phyloP scores from a whole-genome alignment of 441 rosid genomes.

The Jatropha podagrica region DNA sequence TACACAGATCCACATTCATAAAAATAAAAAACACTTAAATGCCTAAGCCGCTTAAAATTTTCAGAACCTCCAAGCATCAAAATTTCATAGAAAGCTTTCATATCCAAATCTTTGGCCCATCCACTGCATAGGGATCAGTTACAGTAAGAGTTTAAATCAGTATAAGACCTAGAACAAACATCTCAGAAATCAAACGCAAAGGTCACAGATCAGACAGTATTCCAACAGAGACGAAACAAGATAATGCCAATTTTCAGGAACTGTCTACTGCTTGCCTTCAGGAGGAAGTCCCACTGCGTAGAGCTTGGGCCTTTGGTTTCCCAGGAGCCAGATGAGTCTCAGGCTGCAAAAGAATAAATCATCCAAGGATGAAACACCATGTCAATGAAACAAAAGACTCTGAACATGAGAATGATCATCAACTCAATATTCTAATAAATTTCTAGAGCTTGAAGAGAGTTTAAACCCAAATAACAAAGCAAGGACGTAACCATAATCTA shows the following conservation, averaged over 20 bases:
- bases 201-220: neutral
- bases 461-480: too few relatives aligned
- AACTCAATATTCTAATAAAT: neutral
- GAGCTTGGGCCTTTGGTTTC: slow-evolving; percentile 42
- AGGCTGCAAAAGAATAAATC: slow-evolving; percentile 38
- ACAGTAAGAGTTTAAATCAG: neutral
- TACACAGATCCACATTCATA: neutral
- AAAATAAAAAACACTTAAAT: neutral
- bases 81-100: neutral
- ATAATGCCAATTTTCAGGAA: neutral
- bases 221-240: neutral
- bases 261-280: slow-evolving; percentile 2
- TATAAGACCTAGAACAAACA: neutral
- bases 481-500: neutral
- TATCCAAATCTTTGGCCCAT: neutral
- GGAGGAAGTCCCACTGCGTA: slow-evolving; percentile 31
- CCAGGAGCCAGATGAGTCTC: slow-evolving; percentile 69
- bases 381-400: neutral
- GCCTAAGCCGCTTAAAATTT: neutral
- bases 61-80: neutral
- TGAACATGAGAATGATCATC: neutral
- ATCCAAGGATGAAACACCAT: neutral
- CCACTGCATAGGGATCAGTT: neutral
- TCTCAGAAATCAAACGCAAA: neutral
- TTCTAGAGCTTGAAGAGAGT: too few relatives aligned